Percentiles rank a stretch among this genome's conserved stretches.
These are phyloP conservation scores for Clathrospora elynae DNA, from an alignment of 2,329 filamentous ascomycete species.

Conservation along the genomic window DNA sequence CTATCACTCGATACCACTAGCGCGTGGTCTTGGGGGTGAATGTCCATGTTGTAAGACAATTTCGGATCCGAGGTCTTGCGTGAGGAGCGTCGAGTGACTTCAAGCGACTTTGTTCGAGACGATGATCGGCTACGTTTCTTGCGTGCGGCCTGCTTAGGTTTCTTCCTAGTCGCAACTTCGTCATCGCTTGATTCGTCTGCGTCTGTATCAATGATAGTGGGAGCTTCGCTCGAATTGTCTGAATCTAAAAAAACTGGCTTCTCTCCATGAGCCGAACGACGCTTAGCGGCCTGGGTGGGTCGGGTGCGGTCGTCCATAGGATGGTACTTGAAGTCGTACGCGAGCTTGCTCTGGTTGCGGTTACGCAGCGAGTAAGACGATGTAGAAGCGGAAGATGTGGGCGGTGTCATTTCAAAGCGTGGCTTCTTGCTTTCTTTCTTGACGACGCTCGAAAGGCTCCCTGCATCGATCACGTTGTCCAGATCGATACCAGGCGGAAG, in stretches of 20 bases:
- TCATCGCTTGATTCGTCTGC: conserved; percentile 5
- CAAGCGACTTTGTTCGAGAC: neutral
- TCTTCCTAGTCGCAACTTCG: conserved; percentile 12
- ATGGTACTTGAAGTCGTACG: conserved; percentile 43
- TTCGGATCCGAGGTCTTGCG: conserved; percentile 25
- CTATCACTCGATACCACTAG: conserved; percentile 15
- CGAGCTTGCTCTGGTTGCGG: conserved; percentile 24
- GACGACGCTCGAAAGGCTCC: neutral
- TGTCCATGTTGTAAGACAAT: conserved; percentile 31
- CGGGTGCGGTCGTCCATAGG: conserved; percentile 41
- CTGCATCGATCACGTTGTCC: conserved; percentile 20
- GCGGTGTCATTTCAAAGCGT: neutral
- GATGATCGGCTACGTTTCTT: conserved; percentile 16
- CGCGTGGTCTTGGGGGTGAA: conserved; percentile 39
- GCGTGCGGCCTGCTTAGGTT: conserved; percentile 1
- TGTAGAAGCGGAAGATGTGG: conserved; percentile 12
- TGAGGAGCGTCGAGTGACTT: conserved; percentile 30
- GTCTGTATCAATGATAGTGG: conserved; percentile 6
- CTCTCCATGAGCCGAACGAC: conserved; percentile 30
- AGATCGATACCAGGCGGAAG: conserved; percentile 18
- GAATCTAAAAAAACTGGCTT: neutral
- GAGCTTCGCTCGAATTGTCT: conserved; percentile 5
- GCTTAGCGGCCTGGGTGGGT: conserved; percentile 36
- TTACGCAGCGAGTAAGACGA: conserved; percentile 19
- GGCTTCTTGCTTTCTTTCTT: conserved; percentile 5